These are phyloP conservation scores for Cyclaneusma minus DNA, from an alignment of 2,329 filamentous ascomycete genomes.

Conservation along the genomic window DNA sequence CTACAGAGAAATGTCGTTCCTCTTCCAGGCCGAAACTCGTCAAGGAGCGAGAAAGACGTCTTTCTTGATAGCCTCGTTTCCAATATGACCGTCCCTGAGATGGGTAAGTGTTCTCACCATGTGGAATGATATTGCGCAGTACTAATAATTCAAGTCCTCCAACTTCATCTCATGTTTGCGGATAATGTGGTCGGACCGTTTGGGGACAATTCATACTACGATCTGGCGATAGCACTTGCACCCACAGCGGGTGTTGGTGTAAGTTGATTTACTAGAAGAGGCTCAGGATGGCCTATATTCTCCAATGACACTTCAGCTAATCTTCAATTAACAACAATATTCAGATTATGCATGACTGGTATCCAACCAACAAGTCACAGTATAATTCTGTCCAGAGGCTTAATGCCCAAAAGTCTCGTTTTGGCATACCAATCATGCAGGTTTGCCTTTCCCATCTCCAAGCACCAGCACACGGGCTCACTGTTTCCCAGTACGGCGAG, in stretches of 20 bases:
- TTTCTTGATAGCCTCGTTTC: constrained; percentile 8
- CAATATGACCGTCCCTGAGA: constrained; percentile 8
- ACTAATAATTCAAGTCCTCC: constrained; percentile 17
- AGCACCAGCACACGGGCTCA: no score
- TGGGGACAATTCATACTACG: constrained; percentile 23
- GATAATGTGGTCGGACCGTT: constrained; percentile 24
- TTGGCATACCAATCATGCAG: constrained; percentile 26
- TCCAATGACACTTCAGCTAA: no score
- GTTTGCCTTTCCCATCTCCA: no score
- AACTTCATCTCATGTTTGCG: constrained; percentile 28
- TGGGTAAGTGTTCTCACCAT: constrained; percentile 4
- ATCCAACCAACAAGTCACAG: constrained; percentile 24
- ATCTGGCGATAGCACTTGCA: constrained; percentile 6
- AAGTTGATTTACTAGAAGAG: constrained; percentile 19
- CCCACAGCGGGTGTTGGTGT: constrained; percentile 4
- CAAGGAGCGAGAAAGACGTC: no score
- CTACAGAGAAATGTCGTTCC: no score
- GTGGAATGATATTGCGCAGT: background rate
- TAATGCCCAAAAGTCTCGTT: constrained; percentile 20
- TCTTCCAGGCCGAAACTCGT: no score
- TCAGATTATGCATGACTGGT: constrained; percentile 24
- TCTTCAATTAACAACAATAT: constrained; percentile 18
- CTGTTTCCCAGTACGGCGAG: no score
- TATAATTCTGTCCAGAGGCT: constrained; percentile 25
- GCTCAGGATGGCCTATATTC: no score